phyloP scores from a whole-genome alignment of 2,329 filamentous ascomycete genomes.

The Cladosporium sp. region DNA sequence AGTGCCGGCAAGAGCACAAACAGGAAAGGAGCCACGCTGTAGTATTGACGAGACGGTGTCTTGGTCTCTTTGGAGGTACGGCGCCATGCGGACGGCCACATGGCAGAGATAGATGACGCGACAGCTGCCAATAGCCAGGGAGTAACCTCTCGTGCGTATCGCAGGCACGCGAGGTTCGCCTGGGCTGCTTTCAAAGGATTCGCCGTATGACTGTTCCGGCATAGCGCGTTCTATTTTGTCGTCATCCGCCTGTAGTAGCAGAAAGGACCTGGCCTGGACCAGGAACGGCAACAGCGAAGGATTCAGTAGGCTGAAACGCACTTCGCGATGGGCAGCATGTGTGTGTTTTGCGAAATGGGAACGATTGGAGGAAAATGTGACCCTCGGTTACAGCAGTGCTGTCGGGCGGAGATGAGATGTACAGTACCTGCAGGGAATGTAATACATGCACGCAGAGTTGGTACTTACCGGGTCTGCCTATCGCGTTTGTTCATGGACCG shows the following conservation, averaged over 20 bases:
- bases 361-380: background rate
- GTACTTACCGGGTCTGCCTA: background rate
- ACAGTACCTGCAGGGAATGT: background rate
- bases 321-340: background rate
- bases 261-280: background rate
- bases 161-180: background rate
- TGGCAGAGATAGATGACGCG: slow-evolving; percentile 1
- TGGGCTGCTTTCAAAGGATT: slow-evolving; percentile 1
- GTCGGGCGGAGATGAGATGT: background rate
- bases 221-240: slow-evolving; percentile 12
- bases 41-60: background rate
- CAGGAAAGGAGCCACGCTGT: background rate
- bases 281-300: slow-evolving; percentile 2
- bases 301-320: slow-evolving; percentile 12
- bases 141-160: slow-evolving; percentile 4
- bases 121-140: background rate
- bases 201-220: background rate
- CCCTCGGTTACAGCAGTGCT: background rate
- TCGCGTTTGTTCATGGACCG: background rate
- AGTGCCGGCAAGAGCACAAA: background rate
- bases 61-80: background rate
- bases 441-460: background rate
- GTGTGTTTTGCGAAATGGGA: background rate
- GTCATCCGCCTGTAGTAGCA: background rate
- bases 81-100: background rate